Evolutionary conservation across 2,329 filamentous ascomycete genomes (phyloP), one percentile per base, ranked within the genome.

Genomic region (Penicillium sp.): DNA sequence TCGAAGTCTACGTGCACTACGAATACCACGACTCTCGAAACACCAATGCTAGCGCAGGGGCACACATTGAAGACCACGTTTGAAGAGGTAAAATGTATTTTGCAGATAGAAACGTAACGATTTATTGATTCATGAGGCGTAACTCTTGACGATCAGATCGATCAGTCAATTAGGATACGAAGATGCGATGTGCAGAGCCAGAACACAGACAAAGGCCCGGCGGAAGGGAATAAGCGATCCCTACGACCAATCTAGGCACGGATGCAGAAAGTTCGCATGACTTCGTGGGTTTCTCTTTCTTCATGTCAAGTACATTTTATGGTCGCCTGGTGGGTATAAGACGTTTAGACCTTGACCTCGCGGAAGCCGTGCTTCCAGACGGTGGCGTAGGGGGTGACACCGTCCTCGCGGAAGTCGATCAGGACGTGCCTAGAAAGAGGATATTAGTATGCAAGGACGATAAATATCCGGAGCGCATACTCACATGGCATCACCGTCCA

Each of bases 401-500:
- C 95, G 73, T 98, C 95, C 79, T 96, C 93, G 73, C 95, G 94
- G 87, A 96, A 99, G 86, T 97, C 96, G 76, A 97, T 90, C 69
- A 97, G 90, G 67, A 93, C 84, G 72, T 96, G 84, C 88, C 90
- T 93, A 65, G 28, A 53, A 58, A 34, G 15, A 17, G n/a, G 4
- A 50, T 6, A 20, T 51, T 53, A 28, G 38, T 20, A 52, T 22
- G 47, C 7, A 31, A n/a, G 28, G 11, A 34, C 15, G n/a, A 1
- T 34, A 28, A 37, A 20, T 8, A 51, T 31, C 38, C 20, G n/a
- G 47, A 43, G 34, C 45, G 25, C 61, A 37, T 57, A 86, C 90
- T 74, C 83, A 95, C 95, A 97, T 96, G 83, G 90, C 93, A 74
- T 96, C 91, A 71, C 90, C 88, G 81, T 96, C 87, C 91, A 96